Evolutionary conservation across 2,329 filamentous ascomycete genomes (phyloP).

Genomic region (Penicillium sp.): DNA sequence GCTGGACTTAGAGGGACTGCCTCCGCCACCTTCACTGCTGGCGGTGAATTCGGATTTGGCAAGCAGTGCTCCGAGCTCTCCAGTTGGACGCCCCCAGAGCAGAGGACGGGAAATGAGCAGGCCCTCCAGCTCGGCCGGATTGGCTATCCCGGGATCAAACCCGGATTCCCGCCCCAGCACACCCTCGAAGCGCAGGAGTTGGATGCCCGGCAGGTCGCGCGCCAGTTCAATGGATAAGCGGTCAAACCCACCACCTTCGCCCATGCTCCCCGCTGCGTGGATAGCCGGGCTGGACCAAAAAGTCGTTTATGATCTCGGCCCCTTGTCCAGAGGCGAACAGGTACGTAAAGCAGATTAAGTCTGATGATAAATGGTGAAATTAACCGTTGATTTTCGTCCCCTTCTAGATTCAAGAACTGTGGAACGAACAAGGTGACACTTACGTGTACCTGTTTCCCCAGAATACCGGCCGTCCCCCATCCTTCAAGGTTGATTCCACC

Average conservation of each 20-base stretch:
- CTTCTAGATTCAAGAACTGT: slow-evolving; percentile 54
- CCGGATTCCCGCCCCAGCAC: slow-evolving; percentile 36
- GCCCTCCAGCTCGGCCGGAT: slow-evolving; percentile 34
- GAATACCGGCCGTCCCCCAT: slow-evolving; percentile 54
- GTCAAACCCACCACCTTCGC: slow-evolving; percentile 6
- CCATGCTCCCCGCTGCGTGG: slow-evolving; percentile 51
- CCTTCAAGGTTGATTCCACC: slow-evolving; percentile 59
- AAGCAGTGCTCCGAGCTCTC: slow-evolving; percentile 31
- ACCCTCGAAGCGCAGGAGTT: slow-evolving; percentile 43
- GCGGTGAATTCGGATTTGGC: slow-evolving; percentile 38
- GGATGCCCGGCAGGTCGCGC: slow-evolving; percentile 43
- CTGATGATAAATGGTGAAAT: not conserved
- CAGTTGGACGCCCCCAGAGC: slow-evolving; percentile 35
- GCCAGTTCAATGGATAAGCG: slow-evolving; percentile 34
- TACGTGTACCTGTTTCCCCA: slow-evolving; percentile 60
- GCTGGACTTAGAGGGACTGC: slow-evolving; percentile 32
- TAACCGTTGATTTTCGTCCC: not conserved
- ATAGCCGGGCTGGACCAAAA: slow-evolving; percentile 56
- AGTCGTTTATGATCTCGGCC: slow-evolving; percentile 53
- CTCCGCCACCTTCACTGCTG: slow-evolving; percentile 42
- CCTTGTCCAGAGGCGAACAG: slow-evolving; percentile 51
- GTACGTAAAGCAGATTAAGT: slow-evolving; percentile 33
- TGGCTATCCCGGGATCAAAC: slow-evolving; percentile 33
- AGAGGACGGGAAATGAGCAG: slow-evolving; percentile 37
- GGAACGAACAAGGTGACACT: slow-evolving; percentile 61